Evolutionary conservation across 2,329 filamentous ascomycete species (phyloP), one percentile per base, ranked within the genome.

Genomic region (Tolypocladium inflatum): DNA sequence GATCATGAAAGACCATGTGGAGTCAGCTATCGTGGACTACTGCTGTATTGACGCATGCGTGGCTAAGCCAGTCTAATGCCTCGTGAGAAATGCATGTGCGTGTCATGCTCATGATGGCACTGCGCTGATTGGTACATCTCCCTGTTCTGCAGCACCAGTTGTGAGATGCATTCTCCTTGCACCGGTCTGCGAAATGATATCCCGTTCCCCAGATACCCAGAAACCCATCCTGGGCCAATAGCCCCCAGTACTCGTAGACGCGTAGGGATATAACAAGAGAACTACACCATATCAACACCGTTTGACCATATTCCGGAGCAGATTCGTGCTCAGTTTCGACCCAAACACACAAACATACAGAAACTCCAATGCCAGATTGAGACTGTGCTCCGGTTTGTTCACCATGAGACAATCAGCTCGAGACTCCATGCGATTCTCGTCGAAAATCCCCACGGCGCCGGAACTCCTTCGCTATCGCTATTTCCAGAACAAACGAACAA

Each of bases 401-500:
- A 4, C 35, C 38, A 26, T 17, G 35, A 41, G 17, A 9, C 11
- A 30, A n/a, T 21, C 52, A 26, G 37, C 52, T 52, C 21, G 43
- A 52, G 19, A 15, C n/a, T 23, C 30, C 39, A 48, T 52, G 54
- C 33, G 41, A 17, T 43, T 50, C 21, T 30, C 15, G 48, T 9
- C 45, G 26, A n/a, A 37, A n/a, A 51, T 10, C 48, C 23, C 30
- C 30, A 41, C 30, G n/a, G 26, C 45, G 35, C 61, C 61, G 19
- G 39, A 64, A 64, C 62, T 61, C 62, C 62, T 45, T 57, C 61
- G 61, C 61, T 63, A 61, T 42, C 59, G 33, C 48, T 60, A 30
- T 54, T 58, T 54, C n/a, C 38, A 54, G 35, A 55, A 55, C n/a
- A 45, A 45, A 43, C 56, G 37, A 50, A 54, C 39, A 56, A 55